Percentiles rank a stretch among this genome's conserved stretches.
Evolutionary conservation across 148 eudicot species (phyloP).

Genomic region (Selenicereus undatus): DNA sequence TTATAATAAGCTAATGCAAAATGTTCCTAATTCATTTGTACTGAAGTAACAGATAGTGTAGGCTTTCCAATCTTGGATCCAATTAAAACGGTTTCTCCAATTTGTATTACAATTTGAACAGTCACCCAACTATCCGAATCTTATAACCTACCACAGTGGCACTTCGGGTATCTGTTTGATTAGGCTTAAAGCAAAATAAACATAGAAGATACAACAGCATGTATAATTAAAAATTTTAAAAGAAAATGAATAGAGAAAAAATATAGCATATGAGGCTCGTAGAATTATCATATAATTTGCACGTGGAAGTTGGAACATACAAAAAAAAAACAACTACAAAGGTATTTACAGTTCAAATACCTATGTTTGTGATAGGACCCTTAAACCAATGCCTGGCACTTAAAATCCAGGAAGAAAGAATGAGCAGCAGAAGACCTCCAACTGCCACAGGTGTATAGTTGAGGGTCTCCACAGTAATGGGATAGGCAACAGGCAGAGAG

Average conservation of each 20-base stretch:
- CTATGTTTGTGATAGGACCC: slow-evolving; percentile 75
- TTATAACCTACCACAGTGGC: not conserved
- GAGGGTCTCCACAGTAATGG: slow-evolving; percentile 59
- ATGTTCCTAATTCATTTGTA: too few relatives aligned
- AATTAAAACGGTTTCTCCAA: too few relatives aligned
- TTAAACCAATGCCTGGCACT: slow-evolving; percentile 84
- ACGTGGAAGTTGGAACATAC: not conserved
- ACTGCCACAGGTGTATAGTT: slow-evolving; percentile 98
- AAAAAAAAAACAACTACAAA: not conserved
- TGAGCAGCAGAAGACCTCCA: slow-evolving; percentile 62
- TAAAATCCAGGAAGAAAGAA: slow-evolving; percentile 57
- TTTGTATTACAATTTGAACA: too few relatives aligned
- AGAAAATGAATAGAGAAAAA: not conserved
- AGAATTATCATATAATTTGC: slow-evolving; percentile 2
- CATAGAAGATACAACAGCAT: not conserved
- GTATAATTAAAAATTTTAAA: not conserved
- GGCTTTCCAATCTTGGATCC: too few relatives aligned
- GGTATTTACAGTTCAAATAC: slow-evolving; percentile 27
- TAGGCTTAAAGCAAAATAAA: not conserved
- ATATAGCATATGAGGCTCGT: not conserved
- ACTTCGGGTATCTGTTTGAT: not conserved
- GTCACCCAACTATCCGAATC: not conserved
- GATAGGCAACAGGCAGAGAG: slow-evolving; percentile 85
- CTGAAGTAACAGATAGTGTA: too few relatives aligned
- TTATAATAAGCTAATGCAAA: too few relatives aligned